Percentiles rank a stretch among this genome's conserved stretches.
phyloP scores from a whole-genome alignment of 2,329 filamentous ascomycete genomes.

The Arthrinium phaeospermum region DNA sequence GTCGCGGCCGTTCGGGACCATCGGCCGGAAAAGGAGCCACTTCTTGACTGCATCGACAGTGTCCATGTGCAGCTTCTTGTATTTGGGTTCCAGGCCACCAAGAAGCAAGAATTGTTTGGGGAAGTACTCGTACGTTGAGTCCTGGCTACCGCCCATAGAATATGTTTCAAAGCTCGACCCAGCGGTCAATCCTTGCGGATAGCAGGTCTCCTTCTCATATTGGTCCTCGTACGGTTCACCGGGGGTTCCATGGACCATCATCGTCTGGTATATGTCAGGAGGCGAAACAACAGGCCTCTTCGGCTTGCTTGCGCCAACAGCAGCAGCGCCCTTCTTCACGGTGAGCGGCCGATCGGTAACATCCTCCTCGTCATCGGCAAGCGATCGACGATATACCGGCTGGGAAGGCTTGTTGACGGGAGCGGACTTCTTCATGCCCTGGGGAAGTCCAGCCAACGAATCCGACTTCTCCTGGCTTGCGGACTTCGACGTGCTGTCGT shows the following conservation, averaged over 20 bases:
- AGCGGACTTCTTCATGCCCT: background rate
- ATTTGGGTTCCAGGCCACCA: slow-evolving; percentile 75
- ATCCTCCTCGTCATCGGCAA: background rate
- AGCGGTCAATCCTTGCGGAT: slow-evolving; percentile 63
- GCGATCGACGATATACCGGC: background rate
- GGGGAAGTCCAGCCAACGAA: background rate
- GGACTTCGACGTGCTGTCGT: background rate
- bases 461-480: background rate
- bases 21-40: slow-evolving; percentile 78
- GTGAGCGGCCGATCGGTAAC: slow-evolving; percentile 21
- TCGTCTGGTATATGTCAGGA: slow-evolving; percentile 24
- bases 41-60: slow-evolving; percentile 72
- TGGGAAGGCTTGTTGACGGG: background rate
- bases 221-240: slow-evolving; percentile 21
- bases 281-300: slow-evolving; percentile 19
- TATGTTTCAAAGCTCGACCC: slow-evolving; percentile 53
- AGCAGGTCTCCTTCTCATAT: slow-evolving; percentile 49
- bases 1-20: slow-evolving; percentile 70
- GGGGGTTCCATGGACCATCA: slow-evolving; percentile 19
- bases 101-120: slow-evolving; percentile 77
- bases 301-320: background rate
- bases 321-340: slow-evolving; percentile 9
- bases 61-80: slow-evolving; percentile 73
- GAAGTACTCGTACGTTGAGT: slow-evolving; percentile 76
- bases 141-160: slow-evolving; percentile 69